Conservation (phyloP, 371 early-diverging fungal species). For the Mucor racemosus region DNA sequence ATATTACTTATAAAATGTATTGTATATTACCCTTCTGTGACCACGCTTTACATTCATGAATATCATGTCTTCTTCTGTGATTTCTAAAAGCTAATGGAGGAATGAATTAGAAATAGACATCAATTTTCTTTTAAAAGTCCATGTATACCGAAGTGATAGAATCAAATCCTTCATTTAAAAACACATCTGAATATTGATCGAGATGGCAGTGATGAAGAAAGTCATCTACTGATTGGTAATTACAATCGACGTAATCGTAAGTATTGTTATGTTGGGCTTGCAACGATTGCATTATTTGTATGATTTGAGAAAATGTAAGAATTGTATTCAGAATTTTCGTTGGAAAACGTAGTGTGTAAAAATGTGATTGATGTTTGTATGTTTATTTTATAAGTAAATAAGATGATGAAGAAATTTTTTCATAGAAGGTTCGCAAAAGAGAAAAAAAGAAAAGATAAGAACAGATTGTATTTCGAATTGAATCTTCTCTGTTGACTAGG, state of each 20-base stretch:
- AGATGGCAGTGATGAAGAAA: conserved; percentile 30
- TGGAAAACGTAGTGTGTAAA: not conserved
- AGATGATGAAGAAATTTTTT: not conserved
- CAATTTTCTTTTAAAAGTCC: not conserved
- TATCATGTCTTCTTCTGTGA: conserved; percentile 46
- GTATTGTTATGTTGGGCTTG: not conserved
- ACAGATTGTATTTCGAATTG: not conserved
- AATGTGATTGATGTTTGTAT: not conserved
- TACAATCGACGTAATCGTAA: not conserved
- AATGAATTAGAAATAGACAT: conserved; percentile 12
- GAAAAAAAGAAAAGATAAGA: not conserved
- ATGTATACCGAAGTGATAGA: conserved; percentile 38
- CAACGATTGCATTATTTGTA: not conserved
- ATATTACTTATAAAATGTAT: not conserved
- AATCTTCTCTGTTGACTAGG: not conserved
- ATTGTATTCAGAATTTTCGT: too few species aligned
- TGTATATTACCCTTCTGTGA: conserved; percentile 42
- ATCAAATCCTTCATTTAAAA: conserved; percentile 47
- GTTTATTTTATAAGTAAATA: not conserved
- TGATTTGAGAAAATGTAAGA: too few species aligned
- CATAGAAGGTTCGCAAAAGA: not conserved
- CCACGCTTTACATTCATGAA: conserved; percentile 53
- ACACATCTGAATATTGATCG: conserved; percentile 35
- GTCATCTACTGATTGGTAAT: conserved; percentile 23
- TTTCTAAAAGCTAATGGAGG: conserved; percentile 37